These are phyloP conservation scores for Pseudocohnilembus persalinus DNA, from an alignment of 169 alveolate genomes.

Conservation along the genomic window DNA sequence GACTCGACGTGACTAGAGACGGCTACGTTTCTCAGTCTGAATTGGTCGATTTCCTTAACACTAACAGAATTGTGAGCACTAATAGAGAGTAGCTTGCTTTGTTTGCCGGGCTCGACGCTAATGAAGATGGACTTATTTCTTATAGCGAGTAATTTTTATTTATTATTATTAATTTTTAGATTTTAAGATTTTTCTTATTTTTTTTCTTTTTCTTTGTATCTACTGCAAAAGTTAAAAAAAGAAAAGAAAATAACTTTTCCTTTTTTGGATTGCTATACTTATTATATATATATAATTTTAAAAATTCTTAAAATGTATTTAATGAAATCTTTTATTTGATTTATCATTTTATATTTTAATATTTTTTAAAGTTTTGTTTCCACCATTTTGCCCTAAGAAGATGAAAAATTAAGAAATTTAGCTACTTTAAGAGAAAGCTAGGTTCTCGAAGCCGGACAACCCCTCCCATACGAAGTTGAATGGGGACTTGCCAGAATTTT, in stretches of 20 bases:
- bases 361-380: slow-evolving; percentile 29
- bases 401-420: slow-evolving; percentile 34
- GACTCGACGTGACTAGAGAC: slow-evolving; percentile 58
- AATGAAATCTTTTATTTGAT: not conserved
- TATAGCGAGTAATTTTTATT: slow-evolving; percentile 46
- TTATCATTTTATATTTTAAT: too few species aligned
- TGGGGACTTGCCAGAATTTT: slow-evolving; percentile 47
- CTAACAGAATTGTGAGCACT: slow-evolving; percentile 46
- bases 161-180: too few species aligned
- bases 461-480: slow-evolving; percentile 48
- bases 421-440: slow-evolving; percentile 52
- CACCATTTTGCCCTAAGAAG: slow-evolving; percentile 42
- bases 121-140: slow-evolving; percentile 56
- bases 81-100: slow-evolving; percentile 47
- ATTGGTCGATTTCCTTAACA: slow-evolving; percentile 51
- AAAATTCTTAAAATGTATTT: too few species aligned
- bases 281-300: too few species aligned
- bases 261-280: too few species aligned
- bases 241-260: too few species aligned
- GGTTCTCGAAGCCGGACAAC: slow-evolving; percentile 39
- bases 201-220: too few species aligned
- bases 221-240: too few species aligned
- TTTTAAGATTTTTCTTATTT: too few species aligned
- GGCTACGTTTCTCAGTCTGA: slow-evolving; percentile 47
- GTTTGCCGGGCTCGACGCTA: slow-evolving; percentile 52